phyloP scores from a whole-genome alignment of 176 grass and related monocot genomes.

The Oryza glumipatula region DNA sequence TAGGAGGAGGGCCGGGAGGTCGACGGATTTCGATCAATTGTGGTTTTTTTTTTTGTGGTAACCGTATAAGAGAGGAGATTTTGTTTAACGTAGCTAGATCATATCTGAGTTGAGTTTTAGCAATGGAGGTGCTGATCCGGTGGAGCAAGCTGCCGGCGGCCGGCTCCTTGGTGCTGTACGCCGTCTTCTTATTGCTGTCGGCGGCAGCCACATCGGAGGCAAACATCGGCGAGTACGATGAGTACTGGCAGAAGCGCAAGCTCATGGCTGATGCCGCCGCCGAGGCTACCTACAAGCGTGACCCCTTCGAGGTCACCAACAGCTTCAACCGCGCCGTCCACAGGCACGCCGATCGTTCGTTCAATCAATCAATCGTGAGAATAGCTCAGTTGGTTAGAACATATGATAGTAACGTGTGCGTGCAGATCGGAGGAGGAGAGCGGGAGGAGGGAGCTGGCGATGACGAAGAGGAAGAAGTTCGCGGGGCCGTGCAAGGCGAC shows the following conservation, averaged over 20 bases:
- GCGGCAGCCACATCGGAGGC: conserved; percentile 41
- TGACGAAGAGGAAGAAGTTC: conserved; percentile 44
- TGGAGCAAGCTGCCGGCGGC: conserved; percentile 40
- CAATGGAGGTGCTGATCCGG: conserved; percentile 40
- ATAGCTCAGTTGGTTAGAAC: no score
- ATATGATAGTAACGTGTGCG: no score
- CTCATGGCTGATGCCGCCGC: conserved; percentile 31
- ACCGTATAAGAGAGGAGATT: background rate
- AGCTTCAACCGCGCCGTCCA: conserved; percentile 55
- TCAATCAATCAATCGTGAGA: no score
- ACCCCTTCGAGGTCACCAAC: conserved; percentile 50
- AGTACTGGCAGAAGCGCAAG: conserved; percentile 63
- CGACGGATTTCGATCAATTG: background rate
- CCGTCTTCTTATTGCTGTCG: conserved; percentile 43
- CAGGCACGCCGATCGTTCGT: conserved; percentile 36
- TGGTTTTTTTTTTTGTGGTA: background rate
- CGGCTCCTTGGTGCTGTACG: conserved; percentile 37
- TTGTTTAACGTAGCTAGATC: background rate
- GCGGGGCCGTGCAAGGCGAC: conserved; percentile 57
- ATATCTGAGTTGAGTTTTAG: background rate
- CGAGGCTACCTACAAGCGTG: conserved; percentile 45
- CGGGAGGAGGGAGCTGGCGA: conserved; percentile 43
- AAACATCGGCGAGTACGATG: conserved; percentile 45
- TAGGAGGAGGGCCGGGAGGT: conserved; percentile 44
- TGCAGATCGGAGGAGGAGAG: conserved; percentile 33